Evolutionary conservation across 495 filamentous ascomycete genomes (phyloP).

Genomic region (Collariella sp.): DNA sequence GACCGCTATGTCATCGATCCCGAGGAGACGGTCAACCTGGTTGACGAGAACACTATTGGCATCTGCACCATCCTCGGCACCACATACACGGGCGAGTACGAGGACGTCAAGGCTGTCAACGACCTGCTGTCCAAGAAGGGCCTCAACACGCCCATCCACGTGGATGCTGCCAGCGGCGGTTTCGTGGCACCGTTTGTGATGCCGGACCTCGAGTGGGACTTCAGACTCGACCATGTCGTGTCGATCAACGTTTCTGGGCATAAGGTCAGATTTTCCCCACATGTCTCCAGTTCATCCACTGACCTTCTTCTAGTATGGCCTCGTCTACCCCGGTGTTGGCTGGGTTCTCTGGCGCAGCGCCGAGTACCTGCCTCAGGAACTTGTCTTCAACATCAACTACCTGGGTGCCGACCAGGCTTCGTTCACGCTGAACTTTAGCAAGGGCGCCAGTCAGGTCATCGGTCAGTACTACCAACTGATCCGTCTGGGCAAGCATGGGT

Average conservation of each 20-base stretch:
- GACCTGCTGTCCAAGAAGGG: slow-evolving; percentile 63
- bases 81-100: slow-evolving; percentile 93
- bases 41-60: slow-evolving; percentile 93
- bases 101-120: slow-evolving; percentile 84
- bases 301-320: slow-evolving; percentile 34
- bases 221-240: slow-evolving; percentile 74
- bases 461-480: slow-evolving; percentile 96
- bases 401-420: slow-evolving; percentile 90
- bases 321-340: slow-evolving; percentile 83
- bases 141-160: slow-evolving; percentile 77
- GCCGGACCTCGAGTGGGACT: slow-evolving; percentile 81
- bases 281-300: neutral
- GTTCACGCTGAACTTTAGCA: slow-evolving; percentile 95
- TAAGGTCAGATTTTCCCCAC: slow-evolving; percentile 53
- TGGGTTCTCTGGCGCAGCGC: slow-evolving; percentile 86
- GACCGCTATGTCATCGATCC: slow-evolving; percentile 84
- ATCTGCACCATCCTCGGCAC: slow-evolving; percentile 86
- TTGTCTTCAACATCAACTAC: slow-evolving; percentile 98
- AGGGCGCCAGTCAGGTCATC: slow-evolving; percentile 85
- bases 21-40: slow-evolving; percentile 65
- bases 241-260: slow-evolving; percentile 91
- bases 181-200: slow-evolving; percentile 84
- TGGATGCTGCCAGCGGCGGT: slow-evolving; percentile 82
- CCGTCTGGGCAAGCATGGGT: slow-evolving; percentile 81
- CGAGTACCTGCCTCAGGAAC: slow-evolving; percentile 75